phyloP scores from a whole-genome alignment of 2,329 filamentous ascomycete species.

The Chalaropsis thielavioides region DNA sequence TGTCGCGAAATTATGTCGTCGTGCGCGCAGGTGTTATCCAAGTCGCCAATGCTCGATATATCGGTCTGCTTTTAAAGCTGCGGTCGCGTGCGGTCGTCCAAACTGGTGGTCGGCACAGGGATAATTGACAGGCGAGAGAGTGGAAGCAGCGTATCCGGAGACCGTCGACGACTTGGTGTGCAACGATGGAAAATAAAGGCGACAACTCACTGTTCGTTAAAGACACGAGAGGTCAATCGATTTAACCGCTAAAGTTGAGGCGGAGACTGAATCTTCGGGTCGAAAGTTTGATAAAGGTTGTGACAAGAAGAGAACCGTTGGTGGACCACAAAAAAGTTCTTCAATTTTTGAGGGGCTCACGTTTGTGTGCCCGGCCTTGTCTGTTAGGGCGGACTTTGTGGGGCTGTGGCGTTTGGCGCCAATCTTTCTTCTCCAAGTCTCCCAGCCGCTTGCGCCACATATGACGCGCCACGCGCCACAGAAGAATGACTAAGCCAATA shows the following conservation, averaged over 20 bases:
- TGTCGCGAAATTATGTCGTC: not conserved
- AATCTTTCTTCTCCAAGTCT: not conserved
- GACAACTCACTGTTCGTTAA: conserved; percentile 28
- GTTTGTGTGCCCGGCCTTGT: conserved; percentile 14
- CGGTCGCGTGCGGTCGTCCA: not conserved
- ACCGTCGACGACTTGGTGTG: not conserved
- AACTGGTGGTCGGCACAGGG: not conserved
- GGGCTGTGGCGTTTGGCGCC: not conserved
- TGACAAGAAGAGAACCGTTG: conserved; percentile 15
- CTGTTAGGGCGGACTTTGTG: conserved; percentile 15
- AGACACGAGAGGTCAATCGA: conserved; percentile 97
- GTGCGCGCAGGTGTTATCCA: not conserved
- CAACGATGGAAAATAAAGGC: not conserved
- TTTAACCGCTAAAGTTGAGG: conserved; percentile 86
- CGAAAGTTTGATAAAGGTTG: conserved; percentile 23
- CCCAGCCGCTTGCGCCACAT: not conserved
- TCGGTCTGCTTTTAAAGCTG: not conserved
- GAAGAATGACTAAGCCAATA: not conserved
- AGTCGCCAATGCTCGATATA: not conserved
- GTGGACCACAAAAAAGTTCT: conserved; percentile 16
- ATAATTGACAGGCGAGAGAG: not conserved
- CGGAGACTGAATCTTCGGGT: conserved; percentile 99
- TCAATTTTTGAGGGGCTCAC: conserved; percentile 13
- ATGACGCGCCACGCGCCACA: not conserved
- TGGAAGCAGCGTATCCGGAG: not conserved